Conservation (phyloP, 1,284 basidiomycete species). For the Apiotrichum mycotoxinovorans region DNA sequence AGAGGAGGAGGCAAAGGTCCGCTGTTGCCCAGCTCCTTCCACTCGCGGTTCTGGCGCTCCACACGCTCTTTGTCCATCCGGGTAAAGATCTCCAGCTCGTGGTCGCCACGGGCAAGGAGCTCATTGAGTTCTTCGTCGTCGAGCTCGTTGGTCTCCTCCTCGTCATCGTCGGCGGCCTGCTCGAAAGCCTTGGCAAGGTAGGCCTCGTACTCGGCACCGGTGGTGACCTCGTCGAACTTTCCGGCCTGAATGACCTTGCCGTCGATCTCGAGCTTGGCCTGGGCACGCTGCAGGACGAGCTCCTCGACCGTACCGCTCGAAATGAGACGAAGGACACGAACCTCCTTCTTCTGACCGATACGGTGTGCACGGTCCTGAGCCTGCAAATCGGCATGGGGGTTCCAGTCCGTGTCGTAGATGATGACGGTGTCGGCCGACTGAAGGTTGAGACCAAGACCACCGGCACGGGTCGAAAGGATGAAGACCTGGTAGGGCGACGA, state of each 20-base stretch:
- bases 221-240: slow-evolving; percentile 98
- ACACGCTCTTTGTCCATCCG: slow-evolving; percentile 82
- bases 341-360: slow-evolving; percentile 98
- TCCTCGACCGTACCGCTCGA: slow-evolving; percentile 98
- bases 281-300: slow-evolving; percentile 89
- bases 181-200: slow-evolving; percentile 67
- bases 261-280: slow-evolving; percentile 97
- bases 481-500: slow-evolving; percentile 90
- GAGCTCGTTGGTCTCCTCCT: slow-evolving; percentile 89
- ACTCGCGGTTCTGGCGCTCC: slow-evolving; percentile 63
- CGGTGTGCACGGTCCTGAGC: slow-evolving; percentile 81
- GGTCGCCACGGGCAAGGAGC: slow-evolving; percentile 79
- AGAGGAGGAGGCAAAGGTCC: slow-evolving; percentile 74
- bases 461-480: slow-evolving; percentile 92
- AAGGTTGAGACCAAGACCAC: slow-evolving; percentile 95
- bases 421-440: slow-evolving; percentile 99
- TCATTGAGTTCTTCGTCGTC: slow-evolving; percentile 98
- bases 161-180: slow-evolving; percentile 71
- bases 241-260: slow-evolving; percentile 99
- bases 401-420: slow-evolving; percentile 75
- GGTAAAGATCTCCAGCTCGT: slow-evolving; percentile 74
- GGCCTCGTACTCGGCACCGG: slow-evolving; percentile 94
- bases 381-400: slow-evolving; percentile 96
- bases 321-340: slow-evolving; percentile 93
- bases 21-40: slow-evolving; percentile 72